Evolutionary conservation across 345 rosid species (phyloP).

Genomic region (Iberis pinnata): DNA sequence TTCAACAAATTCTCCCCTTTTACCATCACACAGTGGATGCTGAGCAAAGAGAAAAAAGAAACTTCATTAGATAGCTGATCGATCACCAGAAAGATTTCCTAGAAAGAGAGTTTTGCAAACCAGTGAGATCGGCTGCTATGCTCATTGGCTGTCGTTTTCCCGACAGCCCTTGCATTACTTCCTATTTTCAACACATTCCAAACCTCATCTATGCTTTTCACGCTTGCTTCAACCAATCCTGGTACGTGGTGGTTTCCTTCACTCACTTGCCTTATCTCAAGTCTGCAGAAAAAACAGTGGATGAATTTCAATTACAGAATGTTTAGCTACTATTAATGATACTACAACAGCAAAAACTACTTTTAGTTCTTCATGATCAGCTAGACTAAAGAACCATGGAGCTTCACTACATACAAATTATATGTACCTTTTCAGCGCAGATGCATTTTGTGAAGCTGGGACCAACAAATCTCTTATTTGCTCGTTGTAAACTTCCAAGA

Average conservation of each 20-base stretch:
- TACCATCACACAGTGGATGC: conserved; percentile 89
- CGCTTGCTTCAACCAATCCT: conserved; percentile 81
- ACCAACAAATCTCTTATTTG: conserved; percentile 81
- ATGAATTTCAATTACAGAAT: neutral
- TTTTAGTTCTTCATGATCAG: neutral
- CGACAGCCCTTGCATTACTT: conserved; percentile 81
- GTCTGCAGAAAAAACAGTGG: conserved; percentile 40
- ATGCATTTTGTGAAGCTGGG: conserved; percentile 49
- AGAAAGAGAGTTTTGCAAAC: conserved; percentile 32
- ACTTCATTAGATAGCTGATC: conserved; percentile 4
- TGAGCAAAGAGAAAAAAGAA: conserved; percentile 24
- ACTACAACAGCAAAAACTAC: too few relatives aligned
- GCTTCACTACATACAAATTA: neutral
- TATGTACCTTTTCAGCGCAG: conserved; percentile 55
- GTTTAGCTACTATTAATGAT: neutral
- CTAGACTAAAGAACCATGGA: conserved; percentile 2
- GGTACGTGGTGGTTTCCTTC: conserved; percentile 88
- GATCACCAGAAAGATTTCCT: neutral
- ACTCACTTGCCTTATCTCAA: conserved; percentile 66
- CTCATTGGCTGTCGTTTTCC: conserved; percentile 86
- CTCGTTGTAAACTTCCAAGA: conserved; percentile 93
- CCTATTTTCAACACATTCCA: conserved; percentile 94
- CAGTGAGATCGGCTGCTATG: conserved; percentile 98
- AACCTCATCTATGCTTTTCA: conserved; percentile 66
- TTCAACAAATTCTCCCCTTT: conserved; percentile 75